Conservation (phyloP, 1,284 basidiomycete species). For the Prillingera fragicola region DNA sequence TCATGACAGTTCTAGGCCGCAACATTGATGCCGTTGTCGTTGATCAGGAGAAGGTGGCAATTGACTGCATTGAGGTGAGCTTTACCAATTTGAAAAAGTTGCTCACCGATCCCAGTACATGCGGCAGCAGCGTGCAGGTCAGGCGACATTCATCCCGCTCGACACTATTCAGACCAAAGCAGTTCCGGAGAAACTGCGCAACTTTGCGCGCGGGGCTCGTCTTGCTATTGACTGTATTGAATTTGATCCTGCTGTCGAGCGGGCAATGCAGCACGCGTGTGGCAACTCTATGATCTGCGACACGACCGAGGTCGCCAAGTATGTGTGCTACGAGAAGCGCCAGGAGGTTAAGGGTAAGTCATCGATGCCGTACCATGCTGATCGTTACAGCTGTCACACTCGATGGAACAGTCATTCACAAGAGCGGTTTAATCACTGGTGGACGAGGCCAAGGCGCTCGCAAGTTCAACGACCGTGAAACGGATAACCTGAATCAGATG, state of each 20-base stretch:
- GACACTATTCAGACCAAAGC: conserved; percentile 93
- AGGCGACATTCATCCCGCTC: conserved; percentile 94
- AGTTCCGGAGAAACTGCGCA: conserved; percentile 88
- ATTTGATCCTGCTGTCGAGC: conserved; percentile 76
- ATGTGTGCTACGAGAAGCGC: conserved; percentile 86
- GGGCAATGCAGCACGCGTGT: conserved; percentile 94
- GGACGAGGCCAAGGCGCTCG: conserved; percentile 69
- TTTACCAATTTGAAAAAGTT: no score
- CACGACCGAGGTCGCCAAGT: conserved; percentile 81
- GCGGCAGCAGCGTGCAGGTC: conserved; percentile 87
- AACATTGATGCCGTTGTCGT: conserved; percentile 96
- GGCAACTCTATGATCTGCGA: conserved; percentile 94
- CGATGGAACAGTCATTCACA: conserved; percentile 95
- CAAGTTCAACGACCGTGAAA: conserved; percentile 88
- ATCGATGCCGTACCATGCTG: neutral
- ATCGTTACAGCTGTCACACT: conserved; percentile 76
- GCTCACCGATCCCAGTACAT: conserved; percentile 65
- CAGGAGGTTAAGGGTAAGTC: conserved; percentile 88
- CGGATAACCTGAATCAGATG: conserved; percentile 61
- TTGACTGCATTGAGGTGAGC: conserved; percentile 88
- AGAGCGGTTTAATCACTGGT: conserved; percentile 95
- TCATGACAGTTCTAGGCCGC: conserved; percentile 89
- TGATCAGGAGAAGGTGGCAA: conserved; percentile 91
- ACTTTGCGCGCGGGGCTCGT: conserved; percentile 82
- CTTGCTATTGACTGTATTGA: conserved; percentile 92